Conservation (phyloP, 352 stramenopile species). For the Sclerospora graminicola region DNA sequence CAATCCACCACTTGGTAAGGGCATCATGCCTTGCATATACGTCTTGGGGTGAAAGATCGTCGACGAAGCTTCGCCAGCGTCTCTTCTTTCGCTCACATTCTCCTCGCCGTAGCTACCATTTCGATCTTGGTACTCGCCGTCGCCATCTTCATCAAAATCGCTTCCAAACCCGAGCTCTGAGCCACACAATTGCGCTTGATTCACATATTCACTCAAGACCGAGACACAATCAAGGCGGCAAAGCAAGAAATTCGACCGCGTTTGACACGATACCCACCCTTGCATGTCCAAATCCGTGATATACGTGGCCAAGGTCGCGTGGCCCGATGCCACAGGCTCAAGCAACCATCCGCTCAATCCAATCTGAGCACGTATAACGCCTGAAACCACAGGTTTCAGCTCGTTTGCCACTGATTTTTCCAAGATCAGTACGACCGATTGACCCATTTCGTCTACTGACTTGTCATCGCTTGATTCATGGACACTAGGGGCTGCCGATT, state of each 20-base stretch:
- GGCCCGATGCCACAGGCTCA: slow-evolving; percentile 48
- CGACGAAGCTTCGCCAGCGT: too few relatives aligned
- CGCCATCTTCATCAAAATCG: slow-evolving; percentile 31
- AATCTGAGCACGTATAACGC: slow-evolving; percentile 46
- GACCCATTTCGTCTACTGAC: slow-evolving; percentile 34
- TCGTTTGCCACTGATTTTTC: slow-evolving; percentile 77
- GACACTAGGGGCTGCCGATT: slow-evolving; percentile 39
- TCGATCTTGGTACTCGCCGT: slow-evolving; percentile 22
- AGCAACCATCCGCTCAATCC: slow-evolving; percentile 66
- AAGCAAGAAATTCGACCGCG: slow-evolving; percentile 38
- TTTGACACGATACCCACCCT: slow-evolving; percentile 37
- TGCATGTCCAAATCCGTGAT: slow-evolving; percentile 60
- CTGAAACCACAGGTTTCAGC: slow-evolving; percentile 34
- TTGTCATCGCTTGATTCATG: slow-evolving; percentile 23
- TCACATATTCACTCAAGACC: slow-evolving; percentile 54
- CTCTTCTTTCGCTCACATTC: too few relatives aligned
- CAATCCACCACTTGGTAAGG: slow-evolving; percentile 53
- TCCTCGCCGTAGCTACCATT: slow-evolving; percentile 24
- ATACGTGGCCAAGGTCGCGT: slow-evolving; percentile 53
- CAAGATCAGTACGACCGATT: slow-evolving; percentile 59
- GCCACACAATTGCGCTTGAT: slow-evolving; percentile 45
- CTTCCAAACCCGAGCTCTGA: slow-evolving; percentile 36
- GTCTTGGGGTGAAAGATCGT: slow-evolving; percentile 59
- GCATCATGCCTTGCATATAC: slow-evolving; percentile 77
- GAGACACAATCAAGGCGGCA: slow-evolving; percentile 51